These are phyloP conservation scores for Collybia mongolica DNA, from an alignment of 768 basidiomycete species.

Conservation along the genomic window DNA sequence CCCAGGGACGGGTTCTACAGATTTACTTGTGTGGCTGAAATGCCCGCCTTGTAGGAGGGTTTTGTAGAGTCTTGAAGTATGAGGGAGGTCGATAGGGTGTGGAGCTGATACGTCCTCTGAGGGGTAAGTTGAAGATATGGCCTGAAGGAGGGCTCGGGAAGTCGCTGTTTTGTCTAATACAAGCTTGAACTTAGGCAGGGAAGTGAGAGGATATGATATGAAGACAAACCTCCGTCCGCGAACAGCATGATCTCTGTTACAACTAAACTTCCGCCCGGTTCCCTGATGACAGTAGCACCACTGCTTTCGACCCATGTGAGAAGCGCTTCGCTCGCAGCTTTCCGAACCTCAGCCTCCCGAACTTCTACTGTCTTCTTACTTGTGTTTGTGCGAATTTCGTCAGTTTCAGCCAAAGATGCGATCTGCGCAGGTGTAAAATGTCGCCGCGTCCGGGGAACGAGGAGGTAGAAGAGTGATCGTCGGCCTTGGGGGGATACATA, in stretches of 20 bases:
- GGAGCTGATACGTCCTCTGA: slow-evolving; percentile 43
- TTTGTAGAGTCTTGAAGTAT: slow-evolving; percentile 84
- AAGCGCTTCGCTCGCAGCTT: slow-evolving; percentile 71
- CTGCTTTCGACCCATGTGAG: slow-evolving; percentile 67
- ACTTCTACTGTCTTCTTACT: slow-evolving; percentile 77
- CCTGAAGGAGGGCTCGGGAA: slow-evolving; percentile 55
- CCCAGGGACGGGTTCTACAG: slow-evolving; percentile 47
- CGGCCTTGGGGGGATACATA: slow-evolving; percentile 71
- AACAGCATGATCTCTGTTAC: slow-evolving; percentile 82
- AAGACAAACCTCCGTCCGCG: slow-evolving; percentile 73
- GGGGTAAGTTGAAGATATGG: slow-evolving; percentile 57
- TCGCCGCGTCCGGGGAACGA: slow-evolving; percentile 78
- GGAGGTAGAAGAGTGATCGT: slow-evolving; percentile 77
- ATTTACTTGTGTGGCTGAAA: slow-evolving; percentile 61
- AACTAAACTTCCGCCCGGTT: slow-evolving; percentile 79
- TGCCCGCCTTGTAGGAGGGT: slow-evolving; percentile 89
- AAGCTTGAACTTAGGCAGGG: background rate
- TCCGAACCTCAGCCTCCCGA: slow-evolving; percentile 69
- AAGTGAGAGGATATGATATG: background rate
- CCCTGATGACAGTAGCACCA: slow-evolving; percentile 61
- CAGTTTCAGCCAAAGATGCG: slow-evolving; percentile 68
- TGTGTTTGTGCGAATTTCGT: slow-evolving; percentile 62
- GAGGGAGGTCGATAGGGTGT: slow-evolving; percentile 80
- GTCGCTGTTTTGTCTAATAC: slow-evolving; percentile 69
- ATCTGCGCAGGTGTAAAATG: slow-evolving; percentile 89